Base-by-base conservation (phyloP, 768 basidiomycete genomes). In the Kwoniella dejecticola region DNA sequence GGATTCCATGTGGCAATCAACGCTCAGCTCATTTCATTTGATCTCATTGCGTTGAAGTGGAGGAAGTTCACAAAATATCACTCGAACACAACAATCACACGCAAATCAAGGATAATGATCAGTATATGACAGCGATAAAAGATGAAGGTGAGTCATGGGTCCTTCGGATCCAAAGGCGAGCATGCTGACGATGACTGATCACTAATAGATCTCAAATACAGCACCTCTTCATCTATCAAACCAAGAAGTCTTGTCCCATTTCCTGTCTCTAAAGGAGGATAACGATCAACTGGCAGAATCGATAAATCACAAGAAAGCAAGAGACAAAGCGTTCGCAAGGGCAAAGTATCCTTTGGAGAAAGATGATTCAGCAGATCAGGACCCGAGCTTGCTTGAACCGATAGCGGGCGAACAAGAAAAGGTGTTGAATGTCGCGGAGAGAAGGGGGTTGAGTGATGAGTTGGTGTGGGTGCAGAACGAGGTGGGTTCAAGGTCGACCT, bases 391-490 rank as follows among this genome's bases (percentile, higher is more conserved):
- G 33, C 62, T 67, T n/a, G 53, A 67, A 12, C 46, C 30, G 46
- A 42, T 66, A 53, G 65, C 42, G 19, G 64, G 52, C 12, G 57
- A 53, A 38, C 63, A 67, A 23, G 89, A 90, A 78, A 90, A 89
- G 70, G 88, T 88, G 70, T 89, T 90, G 64, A 87, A 88, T 61
- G 78, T 60, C 10, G 68, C 71, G n/a, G 70, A 72, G 36, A 64
- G 80, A 4, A 83, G 85, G 19, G 88, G 89, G 41, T 82, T 89
- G 48, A 85, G 85, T 59, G 88, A 91, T 75, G 92, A 93, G 73
- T 69, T 94, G 61, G 82, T 91, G 64, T 93, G 91, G 15, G 82
- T 93, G 41, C 89, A 91, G 75, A 87, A 93, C 52, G 89, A 93
- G 83, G 89, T 89, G 73, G 61, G 82, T 70, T n/a, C n/a, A n/a